Evolutionary conservation across 2,329 filamentous ascomycete species (phyloP).

Genomic region (Colletotrichum tanaceti): DNA sequence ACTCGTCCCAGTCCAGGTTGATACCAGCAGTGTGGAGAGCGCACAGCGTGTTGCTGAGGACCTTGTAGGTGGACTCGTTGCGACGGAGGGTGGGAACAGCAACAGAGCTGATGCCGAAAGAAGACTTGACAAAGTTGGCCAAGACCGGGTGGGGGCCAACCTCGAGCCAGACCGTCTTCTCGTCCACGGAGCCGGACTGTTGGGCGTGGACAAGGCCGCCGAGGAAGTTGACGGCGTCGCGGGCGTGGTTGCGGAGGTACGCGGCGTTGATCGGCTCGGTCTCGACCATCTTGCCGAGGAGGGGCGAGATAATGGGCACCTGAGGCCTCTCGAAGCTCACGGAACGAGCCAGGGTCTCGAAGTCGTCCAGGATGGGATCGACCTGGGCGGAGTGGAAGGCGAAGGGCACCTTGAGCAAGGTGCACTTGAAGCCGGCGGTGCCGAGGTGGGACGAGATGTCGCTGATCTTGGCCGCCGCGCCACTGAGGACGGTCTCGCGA

Average conservation of each 20-base stretch:
- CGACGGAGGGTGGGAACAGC: constrained; percentile 72
- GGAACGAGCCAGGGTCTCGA: constrained; percentile 59
- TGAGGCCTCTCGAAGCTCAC: constrained; percentile 58
- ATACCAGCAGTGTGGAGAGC: constrained; percentile 71
- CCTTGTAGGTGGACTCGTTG: constrained; percentile 73
- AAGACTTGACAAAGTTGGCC: constrained; percentile 71
- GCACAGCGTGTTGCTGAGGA: constrained; percentile 67
- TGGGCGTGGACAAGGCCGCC: constrained; percentile 68
- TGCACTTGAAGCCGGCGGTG: constrained; percentile 54
- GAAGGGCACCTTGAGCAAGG: constrained; percentile 61
- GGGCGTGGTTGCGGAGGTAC: constrained; percentile 71
- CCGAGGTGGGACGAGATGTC: constrained; percentile 55
- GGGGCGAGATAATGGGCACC: constrained; percentile 75
- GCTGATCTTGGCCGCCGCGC: constrained; percentile 55
- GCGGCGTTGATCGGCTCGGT: constrained; percentile 62
- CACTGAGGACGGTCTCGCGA: constrained; percentile 77
- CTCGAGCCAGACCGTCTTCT: constrained; percentile 75
- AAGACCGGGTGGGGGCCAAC: constrained; percentile 78
- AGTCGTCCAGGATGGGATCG: constrained; percentile 66
- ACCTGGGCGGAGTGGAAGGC: constrained; percentile 67
- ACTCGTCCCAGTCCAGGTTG: constrained; percentile 77
- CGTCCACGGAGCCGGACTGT: constrained; percentile 64
- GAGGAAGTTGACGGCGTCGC: constrained; percentile 75
- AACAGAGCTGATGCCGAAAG: constrained; percentile 63
- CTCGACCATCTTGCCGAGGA: constrained; percentile 65